Conservation (phyloP, 225 moss, liverwort and hornwort species). For the Sphagnum tenellum region DNA sequence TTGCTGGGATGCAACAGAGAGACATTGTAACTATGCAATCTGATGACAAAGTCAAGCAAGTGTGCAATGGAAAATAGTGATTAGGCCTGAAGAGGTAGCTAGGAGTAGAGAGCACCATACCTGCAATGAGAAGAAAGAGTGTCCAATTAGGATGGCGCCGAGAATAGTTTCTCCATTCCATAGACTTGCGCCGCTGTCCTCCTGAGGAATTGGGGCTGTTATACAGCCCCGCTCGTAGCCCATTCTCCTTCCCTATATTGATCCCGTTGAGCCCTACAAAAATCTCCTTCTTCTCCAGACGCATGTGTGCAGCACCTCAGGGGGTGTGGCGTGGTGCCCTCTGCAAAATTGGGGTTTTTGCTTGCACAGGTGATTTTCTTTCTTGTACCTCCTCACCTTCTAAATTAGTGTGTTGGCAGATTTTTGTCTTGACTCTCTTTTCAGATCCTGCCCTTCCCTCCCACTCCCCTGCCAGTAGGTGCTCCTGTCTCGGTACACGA, state of each 20-base stretch:
- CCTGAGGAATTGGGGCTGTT: conserved; percentile 11
- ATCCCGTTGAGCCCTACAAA: conserved; percentile 33
- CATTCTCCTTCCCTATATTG: conserved; percentile 54
- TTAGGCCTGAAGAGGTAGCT: too few species aligned
- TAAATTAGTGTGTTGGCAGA: not conserved
- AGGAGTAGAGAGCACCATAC: conserved; percentile 3
- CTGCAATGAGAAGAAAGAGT: conserved; percentile 21
- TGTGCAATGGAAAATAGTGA: too few species aligned
- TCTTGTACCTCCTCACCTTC: too few species aligned
- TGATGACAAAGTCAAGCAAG: too few species aligned
- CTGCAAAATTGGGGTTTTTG: not conserved
- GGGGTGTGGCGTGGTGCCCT: too few species aligned
- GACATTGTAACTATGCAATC: too few species aligned
- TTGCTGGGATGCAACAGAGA: too few species aligned
- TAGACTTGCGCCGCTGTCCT: conserved; percentile 13
- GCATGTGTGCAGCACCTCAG: conserved; percentile 11
- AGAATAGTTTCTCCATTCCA: conserved; percentile 1
- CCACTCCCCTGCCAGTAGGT: conserved; percentile 1
- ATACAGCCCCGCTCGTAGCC: conserved; percentile 20
- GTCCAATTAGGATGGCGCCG: conserved; percentile 11
- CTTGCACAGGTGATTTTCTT: not conserved
- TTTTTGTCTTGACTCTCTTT: not conserved
- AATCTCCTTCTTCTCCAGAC: conserved; percentile 43
- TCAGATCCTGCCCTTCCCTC: not conserved
- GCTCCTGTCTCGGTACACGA: not conserved